Evolutionary conservation across 2,329 filamentous ascomycete genomes (phyloP).

Genomic region (Alternaria sp.): DNA sequence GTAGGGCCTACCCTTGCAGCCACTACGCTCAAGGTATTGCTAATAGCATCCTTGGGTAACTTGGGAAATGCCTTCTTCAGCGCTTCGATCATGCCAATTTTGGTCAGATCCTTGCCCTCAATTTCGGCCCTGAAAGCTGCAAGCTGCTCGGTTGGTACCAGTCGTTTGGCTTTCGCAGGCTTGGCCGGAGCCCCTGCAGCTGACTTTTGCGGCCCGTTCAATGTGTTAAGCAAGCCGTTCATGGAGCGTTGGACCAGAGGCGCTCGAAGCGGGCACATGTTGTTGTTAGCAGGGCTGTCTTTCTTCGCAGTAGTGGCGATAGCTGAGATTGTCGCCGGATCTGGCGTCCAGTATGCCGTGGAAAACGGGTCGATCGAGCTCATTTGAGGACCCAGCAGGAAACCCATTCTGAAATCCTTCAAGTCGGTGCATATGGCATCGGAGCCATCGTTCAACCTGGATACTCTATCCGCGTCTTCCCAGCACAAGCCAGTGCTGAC

Average conservation of each 20-base stretch:
- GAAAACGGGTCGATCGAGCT: constrained; percentile 86
- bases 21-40: constrained; percentile 71
- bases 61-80: constrained; percentile 78
- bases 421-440: constrained; percentile 60
- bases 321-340: constrained; percentile 30
- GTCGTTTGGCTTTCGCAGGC: constrained; percentile 53
- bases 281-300: constrained; percentile 26
- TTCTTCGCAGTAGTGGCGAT: constrained; percentile 23
- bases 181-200: constrained; percentile 37
- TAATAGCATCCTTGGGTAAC: constrained; percentile 73
- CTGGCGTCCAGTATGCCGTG: constrained; percentile 74
- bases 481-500: constrained; percentile 84
- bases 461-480: constrained; percentile 64
- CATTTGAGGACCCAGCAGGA: constrained; percentile 64
- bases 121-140: constrained; percentile 74
- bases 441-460: constrained; percentile 57
- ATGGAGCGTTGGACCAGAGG: constrained; percentile 53
- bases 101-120: constrained; percentile 75
- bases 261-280: constrained; percentile 54
- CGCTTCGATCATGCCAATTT: constrained; percentile 76
- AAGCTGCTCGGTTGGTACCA: constrained; percentile 68
- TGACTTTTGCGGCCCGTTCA: constrained; percentile 33
- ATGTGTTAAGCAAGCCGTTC: constrained; percentile 46
- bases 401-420: constrained; percentile 74
- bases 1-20: constrained; percentile 70